Evolutionary conservation across 208 protist genomes (phyloP).

Genomic region (Crithidia brevicula): DNA sequence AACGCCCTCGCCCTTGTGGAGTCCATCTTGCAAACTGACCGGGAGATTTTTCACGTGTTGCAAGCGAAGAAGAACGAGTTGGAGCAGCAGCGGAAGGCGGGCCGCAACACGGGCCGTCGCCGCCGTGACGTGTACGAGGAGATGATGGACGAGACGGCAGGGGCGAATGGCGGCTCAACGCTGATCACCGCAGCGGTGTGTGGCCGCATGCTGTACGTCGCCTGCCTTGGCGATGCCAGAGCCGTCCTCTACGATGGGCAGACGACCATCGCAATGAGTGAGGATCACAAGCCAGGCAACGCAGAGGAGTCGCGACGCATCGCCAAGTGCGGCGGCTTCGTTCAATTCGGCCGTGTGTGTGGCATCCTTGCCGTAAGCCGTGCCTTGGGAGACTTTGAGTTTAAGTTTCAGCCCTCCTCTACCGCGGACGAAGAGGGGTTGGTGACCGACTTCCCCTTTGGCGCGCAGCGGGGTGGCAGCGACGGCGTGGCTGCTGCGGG

Average conservation of each 20-base stretch:
- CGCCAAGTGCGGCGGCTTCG: slow-evolving; percentile 81
- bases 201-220: slow-evolving; percentile 83
- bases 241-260: slow-evolving; percentile 79
- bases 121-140: slow-evolving; percentile 20
- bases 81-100: slow-evolving; percentile 20
- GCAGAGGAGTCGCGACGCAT: slow-evolving; percentile 78
- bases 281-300: slow-evolving; percentile 93
- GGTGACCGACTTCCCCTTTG: slow-evolving; percentile 26
- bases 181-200: slow-evolving; percentile 71
- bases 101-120: slow-evolving; percentile 13
- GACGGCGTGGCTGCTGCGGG: neutral
- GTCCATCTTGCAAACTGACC: slow-evolving; percentile 76
- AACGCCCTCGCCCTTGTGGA: slow-evolving; percentile 77
- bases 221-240: slow-evolving; percentile 89
- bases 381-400: slow-evolving; percentile 92
- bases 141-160: slow-evolving; percentile 26
- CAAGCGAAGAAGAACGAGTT: slow-evolving; percentile 19
- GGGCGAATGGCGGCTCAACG: slow-evolving; percentile 68
- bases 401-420: slow-evolving; percentile 71
- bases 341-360: slow-evolving; percentile 93
- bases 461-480: slow-evolving; percentile 8
- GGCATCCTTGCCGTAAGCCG: slow-evolving; percentile 90
- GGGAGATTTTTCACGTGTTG: slow-evolving; percentile 42
- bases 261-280: slow-evolving; percentile 85
- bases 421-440: slow-evolving; percentile 32